These are phyloP conservation scores for Tardiomyces digboiensis DNA, from an alignment of 1,139 yeast species.

Conservation along the genomic window DNA sequence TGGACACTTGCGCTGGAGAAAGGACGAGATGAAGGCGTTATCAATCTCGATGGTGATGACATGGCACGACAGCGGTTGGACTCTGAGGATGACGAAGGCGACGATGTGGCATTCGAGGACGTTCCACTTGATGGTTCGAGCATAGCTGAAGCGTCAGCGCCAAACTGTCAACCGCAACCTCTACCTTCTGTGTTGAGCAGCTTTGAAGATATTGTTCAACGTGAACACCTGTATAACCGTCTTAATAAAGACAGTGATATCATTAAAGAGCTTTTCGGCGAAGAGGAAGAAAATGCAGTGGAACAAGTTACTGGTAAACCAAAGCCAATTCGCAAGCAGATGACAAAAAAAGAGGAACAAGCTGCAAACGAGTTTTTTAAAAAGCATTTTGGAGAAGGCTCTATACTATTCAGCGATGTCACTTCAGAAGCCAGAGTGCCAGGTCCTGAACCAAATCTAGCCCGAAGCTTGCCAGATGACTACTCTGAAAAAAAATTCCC, in stretches of 20 bases:
- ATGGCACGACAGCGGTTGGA: conserved; percentile 5
- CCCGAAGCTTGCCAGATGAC: too few relatives aligned
- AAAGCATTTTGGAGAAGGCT: not conserved
- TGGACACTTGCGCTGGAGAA: conserved; percentile 68
- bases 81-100: conserved; percentile 26
- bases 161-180: conserved; percentile 5
- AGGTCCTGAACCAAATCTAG: too few relatives aligned
- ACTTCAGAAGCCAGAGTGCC: too few relatives aligned
- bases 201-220: conserved; percentile 18
- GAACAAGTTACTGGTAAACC: too few relatives aligned
- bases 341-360: not conserved
- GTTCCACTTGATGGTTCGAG: conserved; percentile 26
- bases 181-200: conserved; percentile 16
- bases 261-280: conserved; percentile 1
- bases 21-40: conserved; percentile 19
- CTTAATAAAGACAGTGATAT: conserved; percentile 6
- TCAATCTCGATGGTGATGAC: conserved; percentile 6
- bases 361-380: not conserved
- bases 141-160: conserved; percentile 1
- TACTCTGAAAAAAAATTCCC: too few relatives aligned
- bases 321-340: not conserved
- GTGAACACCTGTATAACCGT: conserved; percentile 17
- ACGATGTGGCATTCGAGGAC: conserved; percentile 56
- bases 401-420: not conserved
- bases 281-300: too few relatives aligned